Evolutionary conservation across 2,329 filamentous ascomycete genomes (phyloP), one percentile per base, ranked within the genome.

Genomic region (Claviceps quebecensis): DNA sequence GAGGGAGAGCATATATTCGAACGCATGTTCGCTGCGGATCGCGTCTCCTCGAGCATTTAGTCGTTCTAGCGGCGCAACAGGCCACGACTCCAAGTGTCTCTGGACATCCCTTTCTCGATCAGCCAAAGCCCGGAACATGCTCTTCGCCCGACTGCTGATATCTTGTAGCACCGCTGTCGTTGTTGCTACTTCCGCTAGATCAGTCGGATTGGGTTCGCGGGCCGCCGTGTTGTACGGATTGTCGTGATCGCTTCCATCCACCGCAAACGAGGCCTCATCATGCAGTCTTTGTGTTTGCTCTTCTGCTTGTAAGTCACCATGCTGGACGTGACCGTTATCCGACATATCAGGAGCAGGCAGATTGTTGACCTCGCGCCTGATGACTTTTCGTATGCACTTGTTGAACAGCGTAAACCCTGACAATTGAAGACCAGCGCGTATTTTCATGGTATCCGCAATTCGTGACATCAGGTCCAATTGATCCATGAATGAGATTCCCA

Each of bases 1-100:
- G 22, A 88, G 67, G 1, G 78, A 73, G 46, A 81, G 73, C 61
- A 88, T 73, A 60, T 86, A 84, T 2, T 70, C 68, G 57, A 84
- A 78, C 1, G 59, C 65, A 14, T 66, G 56, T 80, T 60, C 57
- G 5, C 62, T 64, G 52, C 59, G 56, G 40, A 67, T 61, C 2
- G 62, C 60, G 52, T 69, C 67, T 49, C 54, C 57, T 7, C 67
- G 60, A 29, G 58, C 58, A 41, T 59, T 57, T 61, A 69, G 63
- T 9, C 58, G 56, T 9, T 68, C 67, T n/a, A 68, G 56, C 6
- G 58, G 56, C 11, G 62, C 54, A n/a, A 67, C 51, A 6, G 60
- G 52, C n/a, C 55, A 54, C 4, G 44, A 43, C 3, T 55, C 54
- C 36, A 62, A 43, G 5, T 59, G 48, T 11, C 47, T 41, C 45